phyloP scores from a whole-genome alignment of 1,139 yeast species.

The Kurtzmaniella quercitrusa region DNA sequence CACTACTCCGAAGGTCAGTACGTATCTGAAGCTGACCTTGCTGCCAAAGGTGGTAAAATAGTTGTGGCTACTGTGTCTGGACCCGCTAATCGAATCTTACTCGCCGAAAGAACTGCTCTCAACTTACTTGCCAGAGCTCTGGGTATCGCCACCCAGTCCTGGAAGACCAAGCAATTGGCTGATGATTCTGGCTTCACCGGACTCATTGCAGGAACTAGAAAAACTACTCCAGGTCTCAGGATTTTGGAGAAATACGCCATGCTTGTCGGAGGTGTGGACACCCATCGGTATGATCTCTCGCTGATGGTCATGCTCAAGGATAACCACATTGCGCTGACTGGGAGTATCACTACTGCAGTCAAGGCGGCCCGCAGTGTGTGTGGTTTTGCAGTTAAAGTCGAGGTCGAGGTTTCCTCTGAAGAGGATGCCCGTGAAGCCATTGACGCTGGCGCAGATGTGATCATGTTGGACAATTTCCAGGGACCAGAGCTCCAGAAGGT shows the following conservation, averaged over 20 bases:
- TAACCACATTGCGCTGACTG: slow-evolving; percentile 89
- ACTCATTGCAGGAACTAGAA: slow-evolving; percentile 92
- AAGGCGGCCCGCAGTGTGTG: slow-evolving; percentile 70
- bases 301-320: slow-evolving; percentile 97
- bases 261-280: slow-evolving; percentile 93
- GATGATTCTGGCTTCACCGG: slow-evolving; percentile 73
- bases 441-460: slow-evolving; percentile 90
- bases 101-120: slow-evolving; percentile 84
- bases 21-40: slow-evolving; percentile 40
- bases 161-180: slow-evolving; percentile 56
- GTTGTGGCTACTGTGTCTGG: slow-evolving; percentile 79
- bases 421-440: slow-evolving; percentile 89
- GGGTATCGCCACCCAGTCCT: slow-evolving; percentile 84
- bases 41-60: slow-evolving; percentile 47
- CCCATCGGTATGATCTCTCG: slow-evolving; percentile 87
- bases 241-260: slow-evolving; percentile 86
- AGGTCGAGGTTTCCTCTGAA: slow-evolving; percentile 84
- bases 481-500: slow-evolving; percentile 64
- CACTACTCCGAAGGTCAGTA: slow-evolving; percentile 61
- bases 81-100: slow-evolving; percentile 69
- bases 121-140: slow-evolving; percentile 79
- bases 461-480: slow-evolving; percentile 87
- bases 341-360: slow-evolving; percentile 85
- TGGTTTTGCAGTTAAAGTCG: slow-evolving; percentile 88
- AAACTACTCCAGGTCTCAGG: slow-evolving; percentile 95